Evolutionary conservation across 352 stramenopile genomes (phyloP).

Genomic region (Globisporangium yorkense): DNA sequence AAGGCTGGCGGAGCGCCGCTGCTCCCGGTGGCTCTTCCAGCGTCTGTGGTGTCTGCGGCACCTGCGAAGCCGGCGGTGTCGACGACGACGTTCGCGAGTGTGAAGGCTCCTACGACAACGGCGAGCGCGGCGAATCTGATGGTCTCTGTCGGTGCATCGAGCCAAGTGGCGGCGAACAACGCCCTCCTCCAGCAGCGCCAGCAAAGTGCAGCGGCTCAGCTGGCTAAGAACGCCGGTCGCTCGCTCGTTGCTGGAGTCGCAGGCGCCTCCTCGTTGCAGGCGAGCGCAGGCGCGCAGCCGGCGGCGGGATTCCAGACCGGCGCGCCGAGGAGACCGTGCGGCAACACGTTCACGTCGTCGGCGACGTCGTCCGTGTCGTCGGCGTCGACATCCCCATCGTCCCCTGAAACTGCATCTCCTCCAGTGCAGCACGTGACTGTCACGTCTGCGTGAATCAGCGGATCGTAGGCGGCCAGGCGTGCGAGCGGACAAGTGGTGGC

Average conservation of each 20-base stretch:
- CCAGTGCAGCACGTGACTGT: constrained; percentile 66
- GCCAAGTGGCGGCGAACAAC: constrained; percentile 1
- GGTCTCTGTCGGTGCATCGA: constrained; percentile 7
- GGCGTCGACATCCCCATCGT: constrained; percentile 35
- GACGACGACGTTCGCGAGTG: constrained; percentile 2
- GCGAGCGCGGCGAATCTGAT: constrained; percentile 5
- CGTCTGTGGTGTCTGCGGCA: constrained; percentile 10
- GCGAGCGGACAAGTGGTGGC: not conserved
- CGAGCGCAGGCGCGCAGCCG: constrained; percentile 8
- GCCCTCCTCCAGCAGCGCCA: constrained; percentile 11
- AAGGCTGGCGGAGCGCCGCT: constrained; percentile 13
- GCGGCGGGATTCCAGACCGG: constrained; percentile 24
- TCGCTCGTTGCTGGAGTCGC: constrained; percentile 1
- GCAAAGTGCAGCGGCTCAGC: constrained; percentile 7
- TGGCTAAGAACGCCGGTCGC: constrained; percentile 10
- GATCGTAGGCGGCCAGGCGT: not conserved
- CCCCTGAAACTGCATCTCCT: constrained; percentile 36
- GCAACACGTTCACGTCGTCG: constrained; percentile 39
- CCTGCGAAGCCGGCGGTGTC: not conserved
- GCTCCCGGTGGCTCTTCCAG: constrained; percentile 19
- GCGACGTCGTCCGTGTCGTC: constrained; percentile 37
- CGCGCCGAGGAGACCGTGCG: constrained; percentile 29
- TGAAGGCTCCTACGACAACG: not conserved
- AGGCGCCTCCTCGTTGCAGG: constrained; percentile 2
- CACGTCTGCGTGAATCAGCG: constrained; percentile 42